Evolutionary conservation across 2,329 filamentous ascomycete genomes (phyloP).

Genomic region (Fusarium drepaniforme): DNA sequence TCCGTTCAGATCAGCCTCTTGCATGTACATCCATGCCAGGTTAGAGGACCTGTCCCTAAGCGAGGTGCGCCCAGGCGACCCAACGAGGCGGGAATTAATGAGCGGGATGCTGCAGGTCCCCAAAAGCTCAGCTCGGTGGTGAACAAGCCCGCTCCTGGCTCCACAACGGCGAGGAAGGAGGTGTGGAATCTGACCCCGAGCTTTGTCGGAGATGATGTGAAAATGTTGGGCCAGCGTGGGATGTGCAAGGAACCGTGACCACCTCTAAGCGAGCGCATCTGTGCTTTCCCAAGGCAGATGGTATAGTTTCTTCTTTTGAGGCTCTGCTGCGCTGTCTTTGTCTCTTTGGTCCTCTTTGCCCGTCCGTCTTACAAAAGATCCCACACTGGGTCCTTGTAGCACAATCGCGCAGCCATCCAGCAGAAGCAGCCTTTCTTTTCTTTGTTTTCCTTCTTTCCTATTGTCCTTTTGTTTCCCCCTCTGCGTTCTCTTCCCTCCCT

Average conservation of each 20-base stretch:
- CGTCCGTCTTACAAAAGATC: neutral
- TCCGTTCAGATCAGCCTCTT: neutral
- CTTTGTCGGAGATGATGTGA: neutral
- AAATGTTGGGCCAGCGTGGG: too few relatives aligned
- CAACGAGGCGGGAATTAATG: neutral
- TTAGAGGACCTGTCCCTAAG: neutral
- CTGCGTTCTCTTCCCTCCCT: too few relatives aligned
- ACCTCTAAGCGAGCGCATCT: too few relatives aligned
- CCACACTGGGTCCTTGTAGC: neutral
- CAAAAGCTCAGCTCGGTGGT: too few relatives aligned
- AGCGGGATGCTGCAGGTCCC: neutral
- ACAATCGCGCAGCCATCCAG: too few relatives aligned
- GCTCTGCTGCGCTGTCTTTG: neutral
- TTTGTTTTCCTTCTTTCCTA: too few relatives aligned
- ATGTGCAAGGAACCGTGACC: too few relatives aligned
- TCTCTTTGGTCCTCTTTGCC: neutral
- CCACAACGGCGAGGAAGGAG: neutral
- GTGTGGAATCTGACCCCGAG: too few relatives aligned
- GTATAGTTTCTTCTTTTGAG: neutral
- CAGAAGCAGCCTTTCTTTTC: too few relatives aligned
- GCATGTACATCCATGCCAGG: too few relatives aligned
- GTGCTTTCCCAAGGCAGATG: neutral
- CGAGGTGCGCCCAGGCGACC: neutral
- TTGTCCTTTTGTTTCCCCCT: too few relatives aligned
- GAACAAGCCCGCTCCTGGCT: neutral